A percentile compares a stretch with the other conserved stretches of the same genome.
These are phyloP conservation scores for Peterozyma xylosa DNA, from an alignment of 805 yeast genomes.

Conservation along the genomic window DNA sequence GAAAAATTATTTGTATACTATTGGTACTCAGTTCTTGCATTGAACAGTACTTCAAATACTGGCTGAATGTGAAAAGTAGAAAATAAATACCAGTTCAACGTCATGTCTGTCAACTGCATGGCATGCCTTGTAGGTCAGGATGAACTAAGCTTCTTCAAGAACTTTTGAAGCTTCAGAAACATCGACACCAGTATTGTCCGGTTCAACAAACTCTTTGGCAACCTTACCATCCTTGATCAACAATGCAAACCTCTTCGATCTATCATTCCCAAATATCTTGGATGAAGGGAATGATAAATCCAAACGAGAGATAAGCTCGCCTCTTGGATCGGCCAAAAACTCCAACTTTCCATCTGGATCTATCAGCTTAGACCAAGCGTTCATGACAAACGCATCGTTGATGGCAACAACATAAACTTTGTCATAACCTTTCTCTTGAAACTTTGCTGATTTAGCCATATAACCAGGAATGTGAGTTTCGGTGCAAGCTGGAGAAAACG, in stretches of 20 bases:
- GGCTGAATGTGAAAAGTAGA: no score
- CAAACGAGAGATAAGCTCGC: conserved; percentile 57
- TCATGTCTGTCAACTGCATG: no score
- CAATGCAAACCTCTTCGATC: conserved; percentile 72
- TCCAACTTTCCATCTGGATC: conserved; percentile 16
- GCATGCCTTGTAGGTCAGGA: no score
- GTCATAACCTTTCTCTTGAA: conserved; percentile 59
- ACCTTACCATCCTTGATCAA: conserved; percentile 73
- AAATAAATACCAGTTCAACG: no score
- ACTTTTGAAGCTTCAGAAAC: conserved; percentile 42
- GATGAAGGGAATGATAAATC: conserved; percentile 72
- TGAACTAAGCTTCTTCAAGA: conserved; percentile 16
- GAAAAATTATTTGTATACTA: no score
- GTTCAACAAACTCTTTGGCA: conserved; percentile 61
- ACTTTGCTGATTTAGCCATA: conserved; percentile 38
- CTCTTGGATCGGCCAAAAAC: conserved; percentile 76
- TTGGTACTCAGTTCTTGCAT: no score
- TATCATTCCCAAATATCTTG: conserved; percentile 64
- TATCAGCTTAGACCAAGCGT: conserved; percentile 64
- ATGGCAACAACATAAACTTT: conserved; percentile 66
- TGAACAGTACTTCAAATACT: no score
- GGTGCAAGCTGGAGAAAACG: conserved; percentile 76
- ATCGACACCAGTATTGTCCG: conserved; percentile 68
- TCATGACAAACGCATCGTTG: conserved; percentile 80
- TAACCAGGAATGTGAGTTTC: conserved; percentile 72